A percentile compares a stretch with the other conserved stretches of the same genome.
Evolutionary conservation across 2,329 filamentous ascomycete genomes (phyloP).

Genomic region (Penicillium sp.): DNA sequence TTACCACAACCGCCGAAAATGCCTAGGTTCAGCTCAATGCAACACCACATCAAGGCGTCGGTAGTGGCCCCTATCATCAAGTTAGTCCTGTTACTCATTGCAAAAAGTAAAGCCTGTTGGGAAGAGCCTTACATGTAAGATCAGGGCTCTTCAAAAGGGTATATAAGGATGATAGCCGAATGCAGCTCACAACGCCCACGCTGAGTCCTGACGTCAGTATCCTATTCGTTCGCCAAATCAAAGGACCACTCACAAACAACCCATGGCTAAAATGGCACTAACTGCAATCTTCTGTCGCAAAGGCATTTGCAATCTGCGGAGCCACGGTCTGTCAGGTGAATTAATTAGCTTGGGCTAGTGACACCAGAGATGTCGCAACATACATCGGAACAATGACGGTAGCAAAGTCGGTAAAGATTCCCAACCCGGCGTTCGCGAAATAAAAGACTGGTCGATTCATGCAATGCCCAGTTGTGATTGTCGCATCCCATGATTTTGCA

Average conservation of each 20-base stretch:
- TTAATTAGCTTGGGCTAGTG: slow-evolving; percentile 6
- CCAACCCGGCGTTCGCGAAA: slow-evolving; percentile 30
- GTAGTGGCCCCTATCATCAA: slow-evolving; percentile 22
- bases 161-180: slow-evolving; percentile 28
- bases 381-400: slow-evolving; percentile 32
- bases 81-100: neutral
- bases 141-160: slow-evolving; percentile 23
- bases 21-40: slow-evolving; percentile 14
- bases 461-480: slow-evolving; percentile 21
- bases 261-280: slow-evolving; percentile 28
- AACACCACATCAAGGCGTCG: slow-evolving; percentile 28
- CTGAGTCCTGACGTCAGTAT: slow-evolving; percentile 13
- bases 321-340: slow-evolving; percentile 23
- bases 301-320: slow-evolving; percentile 33
- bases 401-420: slow-evolving; percentile 32
- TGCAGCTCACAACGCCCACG: slow-evolving; percentile 31
- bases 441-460: slow-evolving; percentile 33
- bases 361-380: slow-evolving; percentile 1
- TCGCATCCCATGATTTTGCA: slow-evolving; percentile 27
- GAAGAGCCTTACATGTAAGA: slow-evolving; percentile 24
- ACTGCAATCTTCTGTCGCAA: slow-evolving; percentile 32
- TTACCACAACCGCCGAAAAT: slow-evolving; percentile 14
- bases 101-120: neutral
- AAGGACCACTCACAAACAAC: slow-evolving; percentile 27
- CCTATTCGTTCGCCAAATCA: neutral